Evolutionary conservation across 1,139 yeast genomes (phyloP).

Genomic region (Hyphopichia wangnamkhiaoensis): DNA sequence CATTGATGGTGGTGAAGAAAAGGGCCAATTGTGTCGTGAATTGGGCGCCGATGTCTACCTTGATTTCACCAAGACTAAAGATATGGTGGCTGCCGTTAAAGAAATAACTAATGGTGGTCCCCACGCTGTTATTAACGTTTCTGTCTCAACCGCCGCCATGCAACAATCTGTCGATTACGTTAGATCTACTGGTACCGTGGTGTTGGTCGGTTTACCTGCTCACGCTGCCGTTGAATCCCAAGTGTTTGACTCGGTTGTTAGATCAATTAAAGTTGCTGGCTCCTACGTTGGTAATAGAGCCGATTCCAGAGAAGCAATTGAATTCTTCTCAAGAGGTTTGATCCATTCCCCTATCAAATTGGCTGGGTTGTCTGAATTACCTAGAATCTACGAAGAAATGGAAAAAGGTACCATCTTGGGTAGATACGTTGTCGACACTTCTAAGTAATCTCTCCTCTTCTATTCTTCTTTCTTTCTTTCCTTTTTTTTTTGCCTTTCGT

Average conservation of each 20-base stretch:
- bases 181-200: conserved; percentile 76
- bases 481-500: neutral
- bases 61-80: conserved; percentile 54
- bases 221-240: conserved; percentile 62
- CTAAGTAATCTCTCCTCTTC: conserved; percentile 5
- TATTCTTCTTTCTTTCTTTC: neutral
- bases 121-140: conserved; percentile 78
- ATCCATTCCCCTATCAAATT: conserved; percentile 68
- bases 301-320: conserved; percentile 76
- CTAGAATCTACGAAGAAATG: conserved; percentile 64
- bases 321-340: conserved; percentile 68
- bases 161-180: conserved; percentile 68
- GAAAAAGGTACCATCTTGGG: conserved; percentile 72
- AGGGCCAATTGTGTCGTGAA: conserved; percentile 52
- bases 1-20: conserved; percentile 73
- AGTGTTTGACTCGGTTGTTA: conserved; percentile 67
- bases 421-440: conserved; percentile 65
- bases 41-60: conserved; percentile 73
- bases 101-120: conserved; percentile 46
- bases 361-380: conserved; percentile 63
- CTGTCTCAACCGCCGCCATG: conserved; percentile 75
- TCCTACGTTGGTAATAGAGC: conserved; percentile 83
- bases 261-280: conserved; percentile 65
- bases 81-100: conserved; percentile 28
- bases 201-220: conserved; percentile 79